Evolutionary conservation across 129 eudicot genomes (phyloP).

Genomic region (Oenanthe sinensis): DNA sequence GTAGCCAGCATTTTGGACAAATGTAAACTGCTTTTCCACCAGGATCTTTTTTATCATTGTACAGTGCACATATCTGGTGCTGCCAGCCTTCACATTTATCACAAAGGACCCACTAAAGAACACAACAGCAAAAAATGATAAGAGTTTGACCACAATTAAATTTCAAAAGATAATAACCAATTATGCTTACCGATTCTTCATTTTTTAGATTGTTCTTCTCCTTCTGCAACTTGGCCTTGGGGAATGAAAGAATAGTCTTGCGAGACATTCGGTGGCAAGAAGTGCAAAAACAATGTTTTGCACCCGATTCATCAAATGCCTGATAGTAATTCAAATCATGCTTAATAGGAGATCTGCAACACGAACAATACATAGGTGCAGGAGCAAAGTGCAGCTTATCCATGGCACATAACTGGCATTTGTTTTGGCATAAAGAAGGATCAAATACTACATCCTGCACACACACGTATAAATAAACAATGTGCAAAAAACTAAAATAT

Average conservation of each 20-base stretch:
- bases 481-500: background rate
- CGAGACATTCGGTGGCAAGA: conserved; percentile 46
- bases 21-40: conserved; percentile 56
- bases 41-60: conserved; percentile 47
- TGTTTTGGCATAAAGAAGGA: conserved; percentile 29
- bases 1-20: conserved; percentile 74
- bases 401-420: conserved; percentile 59
- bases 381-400: conserved; percentile 50
- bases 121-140: conserved; percentile 12
- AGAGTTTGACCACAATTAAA: background rate
- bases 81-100: conserved; percentile 82
- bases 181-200: conserved; percentile 55
- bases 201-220: conserved; percentile 33
- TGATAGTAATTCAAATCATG: conserved; percentile 36
- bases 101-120: conserved; percentile 81
- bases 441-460: conserved; percentile 30
- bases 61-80: conserved; percentile 77
- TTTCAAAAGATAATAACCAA: background rate
- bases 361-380: conserved; percentile 59
- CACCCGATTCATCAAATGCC: conserved; percentile 29
- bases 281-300: conserved; percentile 39
- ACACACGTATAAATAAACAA: background rate
- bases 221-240: conserved; percentile 40
- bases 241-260: conserved; percentile 34
- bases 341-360: conserved; percentile 50